Conservation (phyloP, 2,329 filamentous ascomycete species). For the Hyphodiscus sp. region DNA sequence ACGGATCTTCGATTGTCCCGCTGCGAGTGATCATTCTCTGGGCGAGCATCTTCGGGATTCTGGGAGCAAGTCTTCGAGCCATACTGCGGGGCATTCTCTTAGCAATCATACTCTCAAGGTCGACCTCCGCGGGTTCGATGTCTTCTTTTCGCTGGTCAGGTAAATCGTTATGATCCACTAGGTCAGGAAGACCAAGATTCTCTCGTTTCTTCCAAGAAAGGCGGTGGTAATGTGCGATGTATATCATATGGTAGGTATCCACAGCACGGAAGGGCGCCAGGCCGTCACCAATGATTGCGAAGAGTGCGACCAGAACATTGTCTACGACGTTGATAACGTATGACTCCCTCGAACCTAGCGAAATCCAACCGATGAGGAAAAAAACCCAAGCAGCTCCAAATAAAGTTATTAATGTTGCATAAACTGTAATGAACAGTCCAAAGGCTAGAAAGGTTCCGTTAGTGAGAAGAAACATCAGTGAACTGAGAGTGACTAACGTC, state of each 20-base stretch:
- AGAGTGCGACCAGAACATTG: conserved; percentile 62
- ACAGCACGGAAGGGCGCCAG: conserved; percentile 68
- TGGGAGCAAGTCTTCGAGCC: conserved; percentile 16
- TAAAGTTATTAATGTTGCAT: conserved; percentile 75
- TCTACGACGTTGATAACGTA: conserved; percentile 66
- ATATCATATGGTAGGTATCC: conserved; percentile 84
- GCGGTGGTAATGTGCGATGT: conserved; percentile 60
- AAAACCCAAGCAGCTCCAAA: conserved; percentile 84
- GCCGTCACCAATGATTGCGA: conserved; percentile 63
- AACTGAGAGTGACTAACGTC: conserved; percentile 42
- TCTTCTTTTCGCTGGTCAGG: conserved; percentile 39
- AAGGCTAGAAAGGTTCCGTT: conserved; percentile 42
- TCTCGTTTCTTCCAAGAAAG: conserved; percentile 44
- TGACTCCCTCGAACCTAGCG: conserved; percentile 63
- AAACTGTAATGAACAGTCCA: conserved; percentile 75
- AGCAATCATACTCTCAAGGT: conserved; percentile 31
- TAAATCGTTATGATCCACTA: conserved; percentile 48
- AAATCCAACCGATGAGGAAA: conserved; percentile 86
- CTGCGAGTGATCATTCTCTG: conserved; percentile 13
- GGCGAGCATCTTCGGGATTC: conserved; percentile 20
- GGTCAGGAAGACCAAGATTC: conserved; percentile 52
- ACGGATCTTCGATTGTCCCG: conserved; percentile 10
- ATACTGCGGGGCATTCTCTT: conserved; percentile 14
- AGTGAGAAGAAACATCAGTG: not conserved
- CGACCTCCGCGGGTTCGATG: conserved; percentile 33